Base-by-base conservation (phyloP, 345 rosid genomes). In the Rhizophora mangle region DNA sequence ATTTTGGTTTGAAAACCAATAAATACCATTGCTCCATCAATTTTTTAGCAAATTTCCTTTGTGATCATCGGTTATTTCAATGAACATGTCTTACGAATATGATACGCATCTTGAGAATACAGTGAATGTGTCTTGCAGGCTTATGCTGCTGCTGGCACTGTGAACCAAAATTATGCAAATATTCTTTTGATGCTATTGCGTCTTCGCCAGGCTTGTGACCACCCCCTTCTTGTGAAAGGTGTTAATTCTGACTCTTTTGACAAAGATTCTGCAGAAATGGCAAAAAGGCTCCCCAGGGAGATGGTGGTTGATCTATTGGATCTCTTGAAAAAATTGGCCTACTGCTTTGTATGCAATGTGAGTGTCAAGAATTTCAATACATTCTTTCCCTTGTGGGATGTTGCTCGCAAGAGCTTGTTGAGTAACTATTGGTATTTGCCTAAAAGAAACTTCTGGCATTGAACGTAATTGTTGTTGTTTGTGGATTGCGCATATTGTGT, bases 161-260 rank as follows among this genome's bases (percentile, higher is more conserved):
- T 94, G 79, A 91, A 76, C 34, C 97, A 89, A 78, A 91, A 94
- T 83, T 91, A 91, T 84, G 98, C 97, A 66, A 94, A 86, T 79
- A 91, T 94, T 78, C 98, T 94, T 80, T 79, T 94, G 81, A 80
- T 94, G 97, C 97, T 94, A 80, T 83, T 94, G 81, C 95, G 96
- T 68, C 91, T 94, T 47, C 95, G 98, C 65, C 97, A 91, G 79
- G 98, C 98, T 74, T 91, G 98, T 82, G 97, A 89, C 75, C 97
- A 94, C 72, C 98, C 98, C 26, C 72, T 82, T 73, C 97, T 94
- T 65, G 93, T 88, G 36, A 87, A 88, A 79, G 81, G 77, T 72
- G 76, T 71, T 76, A 75, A 64, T 78, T 81, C 94, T 62, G 85
- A 84, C 64, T 85, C 85, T 64, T 84, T 84, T 65, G 89, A 83